A percentile compares a stretch with the other conserved stretches of the same genome.
These are phyloP conservation scores for Penicillium verrucosum DNA, from an alignment of 2,329 filamentous ascomycete species.

Conservation along the genomic window DNA sequence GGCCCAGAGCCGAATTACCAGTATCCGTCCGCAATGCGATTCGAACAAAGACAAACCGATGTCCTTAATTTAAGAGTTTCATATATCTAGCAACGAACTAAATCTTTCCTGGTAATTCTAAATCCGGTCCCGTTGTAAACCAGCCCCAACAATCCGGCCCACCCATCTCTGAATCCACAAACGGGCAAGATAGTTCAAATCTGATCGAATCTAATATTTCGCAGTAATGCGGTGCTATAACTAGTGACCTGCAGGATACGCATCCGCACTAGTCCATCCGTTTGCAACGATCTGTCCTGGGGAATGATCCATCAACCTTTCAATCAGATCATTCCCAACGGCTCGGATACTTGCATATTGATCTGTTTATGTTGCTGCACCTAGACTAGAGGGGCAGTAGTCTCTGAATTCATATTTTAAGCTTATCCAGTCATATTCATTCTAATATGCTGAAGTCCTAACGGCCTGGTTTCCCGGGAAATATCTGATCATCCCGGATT, in stretches of 20 bases:
- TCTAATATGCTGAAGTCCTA: neutral
- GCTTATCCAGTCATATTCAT: neutral
- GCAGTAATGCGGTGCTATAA: no score
- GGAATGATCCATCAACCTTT: neutral
- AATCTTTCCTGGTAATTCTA: neutral
- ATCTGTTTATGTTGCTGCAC: neutral
- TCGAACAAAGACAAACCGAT: neutral
- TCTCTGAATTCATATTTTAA: neutral
- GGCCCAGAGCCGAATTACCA: neutral
- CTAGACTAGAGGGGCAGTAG: neutral
- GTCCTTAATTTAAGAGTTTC: neutral
- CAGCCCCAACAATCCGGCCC: neutral
- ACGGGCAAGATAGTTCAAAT: neutral
- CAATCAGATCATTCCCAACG: neutral
- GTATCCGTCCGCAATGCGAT: neutral
- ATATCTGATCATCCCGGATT: neutral
- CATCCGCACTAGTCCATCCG: neutral
- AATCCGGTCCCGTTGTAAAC: constrained; percentile 1
- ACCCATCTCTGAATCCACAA: neutral
- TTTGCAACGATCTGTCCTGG: neutral
- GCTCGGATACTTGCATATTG: neutral
- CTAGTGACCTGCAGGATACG: no score
- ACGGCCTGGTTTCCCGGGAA: neutral
- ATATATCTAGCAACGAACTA: neutral
- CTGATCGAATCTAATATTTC: neutral